Evolutionary conservation across 306 rosid genomes (phyloP).

Genomic region (Corylus heterophylla): DNA sequence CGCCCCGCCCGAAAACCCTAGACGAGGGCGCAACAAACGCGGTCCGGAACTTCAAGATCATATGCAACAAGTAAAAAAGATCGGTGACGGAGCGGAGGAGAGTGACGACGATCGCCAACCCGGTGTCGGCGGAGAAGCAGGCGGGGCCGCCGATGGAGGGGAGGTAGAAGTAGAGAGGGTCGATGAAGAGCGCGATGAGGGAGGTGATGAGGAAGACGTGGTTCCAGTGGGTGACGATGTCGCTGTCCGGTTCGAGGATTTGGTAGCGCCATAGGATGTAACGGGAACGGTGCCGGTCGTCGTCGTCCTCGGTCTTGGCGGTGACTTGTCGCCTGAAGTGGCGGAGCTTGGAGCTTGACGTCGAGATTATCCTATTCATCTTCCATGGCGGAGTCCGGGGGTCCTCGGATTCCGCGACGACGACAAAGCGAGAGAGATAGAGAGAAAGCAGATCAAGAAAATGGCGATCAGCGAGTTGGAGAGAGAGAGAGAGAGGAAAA

Average conservation of each 20-base stretch:
- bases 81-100: slow-evolving; percentile 64
- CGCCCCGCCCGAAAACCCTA: slow-evolving; percentile 86
- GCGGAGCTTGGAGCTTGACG: slow-evolving; percentile 67
- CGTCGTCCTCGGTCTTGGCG: not conserved
- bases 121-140: slow-evolving; percentile 48
- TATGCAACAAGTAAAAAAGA: slow-evolving; percentile 70
- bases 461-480: not conserved
- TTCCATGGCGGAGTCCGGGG: slow-evolving; percentile 94
- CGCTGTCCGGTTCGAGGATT: slow-evolving; percentile 85
- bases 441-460: too few relatives aligned
- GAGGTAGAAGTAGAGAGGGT: slow-evolving; percentile 83
- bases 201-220: slow-evolving; percentile 68
- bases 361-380: slow-evolving; percentile 76
- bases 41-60: slow-evolving; percentile 79
- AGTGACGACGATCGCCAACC: slow-evolving; percentile 48
- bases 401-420: slow-evolving; percentile 65
- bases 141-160: slow-evolving; percentile 71
- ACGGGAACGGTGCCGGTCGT: slow-evolving; percentile 47
- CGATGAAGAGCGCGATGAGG: slow-evolving; percentile 69
- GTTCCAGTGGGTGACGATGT: slow-evolving; percentile 74
- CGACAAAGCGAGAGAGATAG: not conserved
- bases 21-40: slow-evolving; percentile 83
- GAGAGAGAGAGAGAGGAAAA: not conserved
- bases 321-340: slow-evolving; percentile 48
- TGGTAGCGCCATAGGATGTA: slow-evolving; percentile 73